Percentiles rank a stretch among this genome's conserved stretches.
Conservation (phyloP, 768 basidiomycete genomes). For the Termitomyces sp. region DNA sequence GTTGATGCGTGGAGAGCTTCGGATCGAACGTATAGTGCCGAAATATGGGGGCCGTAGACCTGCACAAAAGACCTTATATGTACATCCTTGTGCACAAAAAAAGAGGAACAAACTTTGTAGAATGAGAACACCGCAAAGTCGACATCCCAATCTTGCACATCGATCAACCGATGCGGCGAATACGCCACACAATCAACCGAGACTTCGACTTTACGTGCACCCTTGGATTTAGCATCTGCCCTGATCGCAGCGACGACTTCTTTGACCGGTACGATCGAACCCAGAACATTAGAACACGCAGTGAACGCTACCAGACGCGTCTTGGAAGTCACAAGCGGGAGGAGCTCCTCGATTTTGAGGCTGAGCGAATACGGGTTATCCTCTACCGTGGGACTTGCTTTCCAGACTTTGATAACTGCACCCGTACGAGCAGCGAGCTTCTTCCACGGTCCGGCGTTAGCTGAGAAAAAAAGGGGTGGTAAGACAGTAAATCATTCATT, state of each 20-base stretch:
- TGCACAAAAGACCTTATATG: conserved; percentile 22
- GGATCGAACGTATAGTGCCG: conserved; percentile 56
- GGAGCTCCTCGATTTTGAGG: conserved; percentile 47
- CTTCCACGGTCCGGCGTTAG: conserved; percentile 76
- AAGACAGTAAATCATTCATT: too few species aligned
- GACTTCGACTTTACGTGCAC: conserved; percentile 57
- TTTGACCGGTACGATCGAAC: conserved; percentile 57
- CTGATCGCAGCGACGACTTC: conserved; percentile 48
- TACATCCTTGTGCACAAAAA: too few species aligned
- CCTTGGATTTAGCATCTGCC: conserved; percentile 41
- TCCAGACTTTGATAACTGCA: conserved; percentile 56
- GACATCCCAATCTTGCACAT: conserved; percentile 73
- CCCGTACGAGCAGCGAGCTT: conserved; percentile 55
- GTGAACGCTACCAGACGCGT: conserved; percentile 73
- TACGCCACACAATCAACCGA: conserved; percentile 77
- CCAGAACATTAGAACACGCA: conserved; percentile 73
- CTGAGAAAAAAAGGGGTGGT: too few species aligned
- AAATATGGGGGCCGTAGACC: conserved; percentile 74
- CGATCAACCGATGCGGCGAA: conserved; percentile 65
- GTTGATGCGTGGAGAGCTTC: conserved; percentile 45
- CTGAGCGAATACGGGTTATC: conserved; percentile 64
- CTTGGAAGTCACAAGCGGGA: conserved; percentile 55
- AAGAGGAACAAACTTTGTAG: too few species aligned
- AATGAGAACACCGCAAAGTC: conserved; percentile 69
- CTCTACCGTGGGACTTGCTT: conserved; percentile 35